These are phyloP conservation scores for Inga oerstediana DNA, from an alignment of 306 rosid genomes.

Conservation along the genomic window DNA sequence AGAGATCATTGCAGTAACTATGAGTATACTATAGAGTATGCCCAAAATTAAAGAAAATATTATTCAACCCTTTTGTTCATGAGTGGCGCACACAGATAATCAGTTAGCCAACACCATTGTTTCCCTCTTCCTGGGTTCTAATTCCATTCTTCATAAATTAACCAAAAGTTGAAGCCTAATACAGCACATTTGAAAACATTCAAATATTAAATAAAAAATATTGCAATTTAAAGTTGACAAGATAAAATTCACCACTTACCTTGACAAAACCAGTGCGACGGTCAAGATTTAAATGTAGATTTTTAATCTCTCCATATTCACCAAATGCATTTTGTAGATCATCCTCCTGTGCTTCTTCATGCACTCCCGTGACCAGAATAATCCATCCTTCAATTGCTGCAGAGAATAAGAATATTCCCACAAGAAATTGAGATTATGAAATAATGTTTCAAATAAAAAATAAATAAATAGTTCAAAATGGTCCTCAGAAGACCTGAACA, in stretches of 20 bases:
- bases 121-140: not conserved
- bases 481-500: not conserved
- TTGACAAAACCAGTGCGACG: conserved; percentile 98
- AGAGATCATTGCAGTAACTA: not conserved
- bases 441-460: not conserved
- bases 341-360: conserved; percentile 98
- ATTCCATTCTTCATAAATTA: not conserved
- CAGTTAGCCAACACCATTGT: not conserved
- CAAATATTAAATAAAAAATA: not conserved
- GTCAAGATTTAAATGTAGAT: conserved; percentile 91
- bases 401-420: not conserved
- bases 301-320: conserved; percentile 91
- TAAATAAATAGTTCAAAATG: not conserved
- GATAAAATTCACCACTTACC: conserved; percentile 41
- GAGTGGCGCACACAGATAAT: not conserved
- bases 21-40: not conserved
- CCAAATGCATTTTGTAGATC: conserved; percentile 87
- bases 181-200: conserved; percentile 2
- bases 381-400: conserved; percentile 99
- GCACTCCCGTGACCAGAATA: conserved; percentile 89
- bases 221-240: not conserved
- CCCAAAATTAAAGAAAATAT: not conserved
- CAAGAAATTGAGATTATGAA: not conserved
- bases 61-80: not conserved
- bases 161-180: not conserved